Evolutionary conservation across 179 eudicot genomes (phyloP), one percentile per base, ranked within the genome.

Genomic region (Nepenthes alata): DNA sequence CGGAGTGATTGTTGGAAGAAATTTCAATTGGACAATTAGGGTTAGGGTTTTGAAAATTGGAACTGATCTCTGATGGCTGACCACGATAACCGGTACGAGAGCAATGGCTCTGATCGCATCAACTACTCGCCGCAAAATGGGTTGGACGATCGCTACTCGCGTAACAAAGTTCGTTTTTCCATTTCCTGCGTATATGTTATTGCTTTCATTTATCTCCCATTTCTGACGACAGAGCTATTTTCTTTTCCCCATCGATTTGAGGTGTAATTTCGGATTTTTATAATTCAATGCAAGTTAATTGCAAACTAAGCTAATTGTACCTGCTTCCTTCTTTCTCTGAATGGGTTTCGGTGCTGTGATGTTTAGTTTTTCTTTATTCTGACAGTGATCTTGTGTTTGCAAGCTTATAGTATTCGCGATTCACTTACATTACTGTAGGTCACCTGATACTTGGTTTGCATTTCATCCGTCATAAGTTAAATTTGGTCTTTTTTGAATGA

Each of bases 141-240:
- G 2, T 68, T 58, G 56, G 68, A 50, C 25, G 75, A 70, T 70
- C 75, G 79, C 41, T 47, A 53, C 35, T 70, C 75, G 25, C 72
- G 53, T 66, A 74, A 74, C n/a, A 78, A 71, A 78, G 78, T 73
- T 34, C 2, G 3, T 14, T 38, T 39, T 67, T 53, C 2, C 37
- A 13, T 59, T 47, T 35, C 7, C 45, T 35, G 25, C 25, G 25
- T 57, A 2, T 7, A 11, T 11, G 25, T 48, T 7, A 13, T 13
- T 25, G 11, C 37, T 41, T 41, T 41, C 45, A 4, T 41, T 41
- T 41, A 41, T 41, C 6, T 2, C 2, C 45, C 13, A 34, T 51
- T 13, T 12, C 37, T 8, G 50, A 6, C 10, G 11, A 38, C 8
- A 35, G 2, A 11, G 59, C 36, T 35, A 56, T 37, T 37, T 61